Evolutionary conservation across 2,329 filamentous ascomycete species (phyloP).

Genomic region (Penicillium sp.): DNA sequence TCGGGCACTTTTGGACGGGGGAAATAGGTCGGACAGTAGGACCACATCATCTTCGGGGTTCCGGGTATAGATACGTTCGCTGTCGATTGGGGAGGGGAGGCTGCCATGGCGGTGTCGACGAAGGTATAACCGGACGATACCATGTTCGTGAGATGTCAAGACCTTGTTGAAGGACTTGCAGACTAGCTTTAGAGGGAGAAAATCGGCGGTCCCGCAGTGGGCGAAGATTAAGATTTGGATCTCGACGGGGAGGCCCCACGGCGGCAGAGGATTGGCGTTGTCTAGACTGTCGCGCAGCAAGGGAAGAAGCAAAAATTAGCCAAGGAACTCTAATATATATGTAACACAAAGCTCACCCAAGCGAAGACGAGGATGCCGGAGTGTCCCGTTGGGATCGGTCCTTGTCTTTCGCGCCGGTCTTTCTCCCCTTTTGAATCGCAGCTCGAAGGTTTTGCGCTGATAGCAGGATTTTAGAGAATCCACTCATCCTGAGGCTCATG

Average conservation of each 20-base stretch:
- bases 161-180: slow-evolving; percentile 40
- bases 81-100: slow-evolving; percentile 40
- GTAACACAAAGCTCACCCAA: slow-evolving; percentile 22
- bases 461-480: slow-evolving; percentile 32
- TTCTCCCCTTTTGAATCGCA: slow-evolving; percentile 30
- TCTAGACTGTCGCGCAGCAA: slow-evolving; percentile 17
- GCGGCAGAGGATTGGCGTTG: slow-evolving; percentile 25
- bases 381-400: slow-evolving; percentile 22
- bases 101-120: slow-evolving; percentile 44
- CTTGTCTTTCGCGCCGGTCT: slow-evolving; percentile 26
- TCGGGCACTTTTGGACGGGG: slow-evolving; percentile 36
- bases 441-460: slow-evolving; percentile 35
- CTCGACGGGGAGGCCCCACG: slow-evolving; percentile 45
- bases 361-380: slow-evolving; percentile 24
- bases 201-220: slow-evolving; percentile 40
- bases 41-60: slow-evolving; percentile 46
- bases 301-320: slow-evolving; percentile 5
- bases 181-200: slow-evolving; percentile 39
- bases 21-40: slow-evolving; percentile 45
- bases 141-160: slow-evolving; percentile 39
- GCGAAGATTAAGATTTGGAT: slow-evolving; percentile 44
- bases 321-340: background rate
- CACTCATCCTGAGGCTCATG: slow-evolving; percentile 33
- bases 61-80: slow-evolving; percentile 38
- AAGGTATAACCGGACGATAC: slow-evolving; percentile 44